Conservation (phyloP, 371 early-diverging fungal genomes). For the Rhizopus arrhizus region DNA sequence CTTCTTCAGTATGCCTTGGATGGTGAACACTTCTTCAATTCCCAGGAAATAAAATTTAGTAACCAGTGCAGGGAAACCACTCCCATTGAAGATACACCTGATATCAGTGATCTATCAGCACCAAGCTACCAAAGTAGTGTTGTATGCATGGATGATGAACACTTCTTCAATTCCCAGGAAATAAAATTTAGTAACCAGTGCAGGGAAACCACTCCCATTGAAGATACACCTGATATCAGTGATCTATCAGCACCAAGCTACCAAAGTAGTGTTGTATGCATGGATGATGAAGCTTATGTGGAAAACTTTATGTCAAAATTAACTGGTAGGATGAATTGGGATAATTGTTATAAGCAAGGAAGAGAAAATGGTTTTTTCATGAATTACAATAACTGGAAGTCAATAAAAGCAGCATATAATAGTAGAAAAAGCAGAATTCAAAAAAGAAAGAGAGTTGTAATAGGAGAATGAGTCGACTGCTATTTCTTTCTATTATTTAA, state of each 20-base stretch:
- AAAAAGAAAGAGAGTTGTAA: slow-evolving; percentile 4
- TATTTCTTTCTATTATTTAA: slow-evolving; percentile 3
- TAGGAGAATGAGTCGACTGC: slow-evolving; percentile 2
- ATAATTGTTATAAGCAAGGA: slow-evolving; percentile 1
- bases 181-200: background rate
- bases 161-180: slow-evolving; percentile 1
- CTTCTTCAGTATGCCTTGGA: background rate
- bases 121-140: background rate
- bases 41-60: background rate
- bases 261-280: slow-evolving; percentile 27
- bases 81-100: slow-evolving; percentile 1
- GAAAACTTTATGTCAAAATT: background rate
- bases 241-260: slow-evolving; percentile 2
- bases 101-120: background rate
- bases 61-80: background rate
- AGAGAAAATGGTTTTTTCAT: slow-evolving; percentile 2
- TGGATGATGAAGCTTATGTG: slow-evolving; percentile 11
- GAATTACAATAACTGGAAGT: slow-evolving; percentile 1
- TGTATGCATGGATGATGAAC: background rate
- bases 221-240: background rate
- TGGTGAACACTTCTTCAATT: slow-evolving; percentile 1
- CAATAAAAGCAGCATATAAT: slow-evolving; percentile 5
- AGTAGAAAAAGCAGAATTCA: background rate
- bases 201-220: background rate
- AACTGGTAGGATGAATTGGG: slow-evolving; percentile 5